A percentile compares a stretch with the other conserved stretches of the same genome.
Evolutionary conservation across 1,139 yeast species (phyloP).

Genomic region (Saccharomyces hybrid): DNA sequence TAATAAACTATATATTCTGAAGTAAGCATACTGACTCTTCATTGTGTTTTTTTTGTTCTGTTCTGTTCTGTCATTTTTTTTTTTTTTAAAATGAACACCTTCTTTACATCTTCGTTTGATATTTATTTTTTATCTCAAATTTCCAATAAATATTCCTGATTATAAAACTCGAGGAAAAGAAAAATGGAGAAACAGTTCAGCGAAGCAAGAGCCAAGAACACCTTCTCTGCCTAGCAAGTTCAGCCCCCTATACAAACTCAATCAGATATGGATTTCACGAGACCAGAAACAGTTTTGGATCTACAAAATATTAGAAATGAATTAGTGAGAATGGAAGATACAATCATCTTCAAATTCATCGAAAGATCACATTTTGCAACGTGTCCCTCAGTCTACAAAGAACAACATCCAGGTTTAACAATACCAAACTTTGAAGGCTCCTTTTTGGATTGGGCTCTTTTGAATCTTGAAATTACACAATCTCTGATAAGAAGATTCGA

Average conservation of each 20-base stretch:
- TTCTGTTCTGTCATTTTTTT: background rate
- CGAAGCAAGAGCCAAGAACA: background rate
- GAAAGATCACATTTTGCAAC: constrained; percentile 84
- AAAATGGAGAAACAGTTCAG: background rate
- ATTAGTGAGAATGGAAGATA: constrained; percentile 89
- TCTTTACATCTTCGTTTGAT: background rate
- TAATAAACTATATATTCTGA: background rate
- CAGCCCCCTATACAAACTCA: background rate
- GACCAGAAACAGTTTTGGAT: constrained; percentile 76
- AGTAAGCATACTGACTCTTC: background rate
- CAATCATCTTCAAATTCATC: constrained; percentile 83
- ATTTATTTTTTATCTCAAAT: background rate
- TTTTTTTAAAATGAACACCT: background rate
- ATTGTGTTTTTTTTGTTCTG: background rate
- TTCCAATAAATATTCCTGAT: background rate
- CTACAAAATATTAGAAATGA: constrained; percentile 76
- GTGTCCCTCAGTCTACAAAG: constrained; percentile 67
- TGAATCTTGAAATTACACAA: constrained; percentile 70
- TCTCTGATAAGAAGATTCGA: constrained; percentile 83
- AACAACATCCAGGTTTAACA: constrained; percentile 40
- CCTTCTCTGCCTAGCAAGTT: background rate
- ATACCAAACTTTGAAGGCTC: constrained; percentile 71
- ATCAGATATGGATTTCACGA: constrained; percentile 68
- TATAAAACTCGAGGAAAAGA: background rate
- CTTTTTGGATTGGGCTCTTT: constrained; percentile 77